Evolutionary conservation across 2,329 filamentous ascomycete genomes (phyloP), one percentile per base, ranked within the genome.

Genomic region (Rutstroemia sydowiana): DNA sequence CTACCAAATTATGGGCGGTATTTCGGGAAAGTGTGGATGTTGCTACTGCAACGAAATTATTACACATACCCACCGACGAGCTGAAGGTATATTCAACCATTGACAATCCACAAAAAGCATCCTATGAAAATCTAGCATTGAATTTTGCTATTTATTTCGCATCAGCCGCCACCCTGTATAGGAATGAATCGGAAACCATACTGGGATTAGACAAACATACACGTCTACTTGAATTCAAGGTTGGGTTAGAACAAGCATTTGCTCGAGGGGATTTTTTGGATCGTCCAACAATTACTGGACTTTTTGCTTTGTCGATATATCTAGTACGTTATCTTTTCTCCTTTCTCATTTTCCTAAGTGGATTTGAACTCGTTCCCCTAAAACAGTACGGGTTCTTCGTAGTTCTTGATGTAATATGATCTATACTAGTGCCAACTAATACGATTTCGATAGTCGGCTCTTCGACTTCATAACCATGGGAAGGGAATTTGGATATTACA

Each of bases 11-110:
- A 50, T 88, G 85, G 84, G 75, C 79, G 45, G 71, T 81, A 10
- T 88, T 79, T 65, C 77, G 81, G 57, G 81, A 86, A 56, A 86
- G 85, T 42, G 83, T 88, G 13, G 84, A 88, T 13, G 23, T 16
- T 28, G 16, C 16, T 59, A 81, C 84, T 0, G 66, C 87, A 5
- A 72, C 86, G 60, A 88, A 87, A 63, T 71, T 88, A 3, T 65
- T 88, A 9, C 85, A 88, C 61, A 71, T 85, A 0, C 85, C 85
- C 0, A 79, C 81, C 2, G 75, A 80, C 61, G 78, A 80, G 53
- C 72, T 73, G 16, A 70, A 78, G 1, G 73, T 88, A 31, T 71
- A 79, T 7, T 73, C 78, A 13, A 73, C 81, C 1, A 73, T 78
- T 26, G 74, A 74, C 37, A 76, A 81, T 45, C 80, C 18, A 73